These are phyloP conservation scores for Oldenlandia corymbosa DNA, from an alignment of 257 asterid genomes.

Conservation along the genomic window DNA sequence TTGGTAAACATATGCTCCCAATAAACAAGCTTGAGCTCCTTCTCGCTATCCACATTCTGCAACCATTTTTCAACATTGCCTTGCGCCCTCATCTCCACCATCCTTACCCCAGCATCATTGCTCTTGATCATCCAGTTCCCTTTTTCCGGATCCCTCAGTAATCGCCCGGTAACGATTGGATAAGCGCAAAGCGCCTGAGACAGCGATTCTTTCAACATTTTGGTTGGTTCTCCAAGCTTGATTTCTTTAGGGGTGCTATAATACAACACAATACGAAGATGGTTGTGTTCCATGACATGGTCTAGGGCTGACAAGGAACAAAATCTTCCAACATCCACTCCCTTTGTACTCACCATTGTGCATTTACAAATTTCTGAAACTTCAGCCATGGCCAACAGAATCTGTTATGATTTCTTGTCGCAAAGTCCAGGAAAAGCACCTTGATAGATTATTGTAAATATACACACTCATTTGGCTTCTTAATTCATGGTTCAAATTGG, in stretches of 20 bases:
- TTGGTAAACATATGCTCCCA: constrained; percentile 60
- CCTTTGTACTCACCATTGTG: constrained; percentile 43
- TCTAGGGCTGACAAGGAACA: constrained; percentile 47
- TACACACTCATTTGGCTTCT: too few species aligned
- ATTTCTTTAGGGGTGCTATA: constrained; percentile 26
- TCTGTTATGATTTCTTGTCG: too few species aligned
- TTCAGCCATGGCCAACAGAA: constrained; percentile 40
- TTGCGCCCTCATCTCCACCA: constrained; percentile 44
- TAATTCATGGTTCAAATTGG: too few species aligned
- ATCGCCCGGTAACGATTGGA: constrained; percentile 41
- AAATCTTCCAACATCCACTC: constrained; percentile 39
- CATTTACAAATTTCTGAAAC: constrained; percentile 42
- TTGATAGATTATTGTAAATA: too few species aligned
- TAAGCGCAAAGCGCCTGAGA: constrained; percentile 34
- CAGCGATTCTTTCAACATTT: constrained; percentile 34
- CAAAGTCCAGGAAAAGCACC: too few species aligned
- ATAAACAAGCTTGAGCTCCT: constrained; percentile 45
- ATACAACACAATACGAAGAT: constrained; percentile 38
- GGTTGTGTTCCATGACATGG: constrained; percentile 38
- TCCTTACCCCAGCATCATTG: constrained; percentile 57
- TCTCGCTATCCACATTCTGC: constrained; percentile 47
- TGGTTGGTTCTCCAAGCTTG: constrained; percentile 29
- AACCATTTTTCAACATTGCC: constrained; percentile 51
- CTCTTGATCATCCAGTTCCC: constrained; percentile 48
- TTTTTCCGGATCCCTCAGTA: constrained; percentile 31